These are phyloP conservation scores for Lecanoromycetidae sp. DNA, from an alignment of 2,329 filamentous ascomycete species.

Conservation along the genomic window DNA sequence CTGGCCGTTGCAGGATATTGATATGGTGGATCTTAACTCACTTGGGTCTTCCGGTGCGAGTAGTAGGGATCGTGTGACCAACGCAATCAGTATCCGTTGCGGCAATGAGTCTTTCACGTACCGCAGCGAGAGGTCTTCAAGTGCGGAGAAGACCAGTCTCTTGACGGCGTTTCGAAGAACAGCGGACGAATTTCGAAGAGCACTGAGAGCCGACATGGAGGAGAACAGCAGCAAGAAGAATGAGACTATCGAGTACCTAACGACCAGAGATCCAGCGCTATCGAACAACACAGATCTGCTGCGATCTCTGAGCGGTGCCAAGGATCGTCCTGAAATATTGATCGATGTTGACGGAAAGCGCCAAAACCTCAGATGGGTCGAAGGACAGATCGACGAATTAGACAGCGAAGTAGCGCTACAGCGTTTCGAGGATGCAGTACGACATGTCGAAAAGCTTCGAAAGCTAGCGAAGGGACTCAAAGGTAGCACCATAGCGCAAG, in stretches of 20 bases:
- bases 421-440: conserved; percentile 72
- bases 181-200: conserved; percentile 80
- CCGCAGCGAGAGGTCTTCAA: conserved; percentile 70
- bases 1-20: conserved; percentile 85
- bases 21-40: conserved; percentile 67
- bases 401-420: conserved; percentile 94
- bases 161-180: conserved; percentile 86
- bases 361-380: conserved; percentile 90
- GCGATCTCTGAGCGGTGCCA: conserved; percentile 64
- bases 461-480: conserved; percentile 67
- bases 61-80: conserved; percentile 52
- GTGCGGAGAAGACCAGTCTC: conserved; percentile 64
- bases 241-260: conserved; percentile 77
- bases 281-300: conserved; percentile 69
- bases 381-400: conserved; percentile 86
- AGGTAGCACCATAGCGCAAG: conserved; percentile 75
- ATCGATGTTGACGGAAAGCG: conserved; percentile 96
- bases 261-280: conserved; percentile 62
- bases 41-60: conserved; percentile 28
- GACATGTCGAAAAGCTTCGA: conserved; percentile 72
- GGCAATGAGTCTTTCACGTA: conserved; percentile 91
- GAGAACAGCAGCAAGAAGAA: conserved; percentile 68
- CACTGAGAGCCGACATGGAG: conserved; percentile 73
- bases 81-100: conserved; percentile 82
- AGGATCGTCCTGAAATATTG: conserved; percentile 60